Base-by-base conservation (phyloP, 164 flowering plant genomes). In the Kingdonia uniflora region DNA sequence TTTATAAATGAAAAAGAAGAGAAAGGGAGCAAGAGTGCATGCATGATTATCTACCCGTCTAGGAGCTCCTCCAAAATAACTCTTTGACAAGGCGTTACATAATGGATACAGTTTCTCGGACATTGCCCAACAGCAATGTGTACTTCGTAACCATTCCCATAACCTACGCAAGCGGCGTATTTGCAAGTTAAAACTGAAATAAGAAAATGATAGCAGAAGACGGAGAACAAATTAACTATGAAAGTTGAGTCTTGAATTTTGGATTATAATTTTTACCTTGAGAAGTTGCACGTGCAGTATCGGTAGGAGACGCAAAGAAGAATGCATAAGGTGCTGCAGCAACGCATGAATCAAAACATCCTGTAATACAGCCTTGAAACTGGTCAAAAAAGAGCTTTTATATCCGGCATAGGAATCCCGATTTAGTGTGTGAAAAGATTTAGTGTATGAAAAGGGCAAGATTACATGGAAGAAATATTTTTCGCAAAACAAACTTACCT, bases 81-180 rank as follows among this genome's bases (percentile, higher is more conserved):
- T 68, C 96, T 79, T 61, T 88, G 95, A 7, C 79, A 82, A 52
- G 96, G 96, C 19, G 98, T 87, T 25, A 92, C 98, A 62, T 78
- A 92, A 64, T 87, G 81, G 54, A 91, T 87, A 38, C 98, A 91
- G 42, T 64, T 87, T 76, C 85, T 74, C 1, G 98, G 96, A 76
- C 98, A 92, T 67, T 84, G 95, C 20, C 91, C 84, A 42, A 81
- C 95, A 1, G 96, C 96, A 56, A 64, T 68, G 63, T 81, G 95
- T 51, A 92, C 86, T 64, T 68, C 73, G 65, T 78, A 78, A 66
- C 85, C 96, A 41, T 76, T 85, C 21, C 70, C 79, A 65, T 70
- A 72, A 20, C 87, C 98, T 91, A 62, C 44, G 54, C 14, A 16
- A 26, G 39, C 35, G 8, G 35, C 35, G 8, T 3, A 29, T 29